Percentiles rank a stretch among this genome's conserved stretches.
phyloP scores from a whole-genome alignment of 2,329 filamentous ascomycete genomes.

The Knufia petricola region DNA sequence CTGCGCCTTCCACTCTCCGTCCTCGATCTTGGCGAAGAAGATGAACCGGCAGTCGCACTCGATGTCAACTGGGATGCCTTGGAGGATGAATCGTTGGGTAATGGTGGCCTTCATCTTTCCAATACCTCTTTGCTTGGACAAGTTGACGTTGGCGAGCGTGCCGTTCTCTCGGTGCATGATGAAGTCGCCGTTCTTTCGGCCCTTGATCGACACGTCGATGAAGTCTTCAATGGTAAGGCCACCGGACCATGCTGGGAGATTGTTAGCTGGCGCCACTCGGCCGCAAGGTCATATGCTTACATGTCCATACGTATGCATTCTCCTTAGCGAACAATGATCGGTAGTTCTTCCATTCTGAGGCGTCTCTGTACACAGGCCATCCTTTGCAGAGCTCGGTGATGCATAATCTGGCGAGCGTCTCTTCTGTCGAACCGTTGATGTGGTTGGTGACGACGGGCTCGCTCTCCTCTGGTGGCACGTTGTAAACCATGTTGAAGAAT shows the following conservation, averaged over 20 bases:
- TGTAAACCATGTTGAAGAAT: slow-evolving; percentile 21
- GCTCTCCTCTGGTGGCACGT: slow-evolving; percentile 22
- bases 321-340: slow-evolving; percentile 40
- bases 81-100: slow-evolving; percentile 39
- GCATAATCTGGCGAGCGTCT: slow-evolving; percentile 38
- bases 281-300: slow-evolving; percentile 26
- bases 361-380: slow-evolving; percentile 46
- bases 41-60: slow-evolving; percentile 45
- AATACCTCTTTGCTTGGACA: slow-evolving; percentile 33
- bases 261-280: slow-evolving; percentile 4
- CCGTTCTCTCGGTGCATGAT: slow-evolving; percentile 50
- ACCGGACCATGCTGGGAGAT: slow-evolving; percentile 38
- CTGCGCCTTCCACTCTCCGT: slow-evolving; percentile 12
- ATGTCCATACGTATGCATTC: slow-evolving; percentile 41
- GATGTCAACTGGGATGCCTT: slow-evolving; percentile 36
- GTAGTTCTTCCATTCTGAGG: slow-evolving; percentile 47
- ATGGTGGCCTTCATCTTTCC: slow-evolving; percentile 49
- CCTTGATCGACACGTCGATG: slow-evolving; percentile 42
- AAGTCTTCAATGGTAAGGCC: slow-evolving; percentile 37
- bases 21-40: slow-evolving; percentile 35
- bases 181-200: slow-evolving; percentile 43
- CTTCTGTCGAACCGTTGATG: slow-evolving; percentile 35
- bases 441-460: slow-evolving; percentile 27
- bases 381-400: slow-evolving; percentile 46
- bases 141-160: slow-evolving; percentile 38